Percentiles rank a stretch among this genome's conserved stretches.
These are phyloP conservation scores for Phytophthora sp. DNA, from an alignment of 352 stramenopile genomes.

Conservation along the genomic window DNA sequence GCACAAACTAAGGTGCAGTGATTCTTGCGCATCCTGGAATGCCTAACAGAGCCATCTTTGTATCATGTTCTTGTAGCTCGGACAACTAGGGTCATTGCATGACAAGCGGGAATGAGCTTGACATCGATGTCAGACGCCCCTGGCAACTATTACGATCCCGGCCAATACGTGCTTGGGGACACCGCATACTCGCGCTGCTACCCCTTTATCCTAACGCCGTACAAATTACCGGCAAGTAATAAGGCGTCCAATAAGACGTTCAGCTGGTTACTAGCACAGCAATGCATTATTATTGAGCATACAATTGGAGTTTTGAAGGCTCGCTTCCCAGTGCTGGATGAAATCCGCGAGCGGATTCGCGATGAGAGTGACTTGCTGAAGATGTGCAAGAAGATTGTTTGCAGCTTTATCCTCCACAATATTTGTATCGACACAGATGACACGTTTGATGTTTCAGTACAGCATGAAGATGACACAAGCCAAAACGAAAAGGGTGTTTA, in stretches of 20 bases:
- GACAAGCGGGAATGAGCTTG: slow-evolving; percentile 8
- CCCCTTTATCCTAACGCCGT: slow-evolving; percentile 5
- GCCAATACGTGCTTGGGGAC: not conserved
- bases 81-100: slow-evolving; percentile 7
- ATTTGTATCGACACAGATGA: not conserved
- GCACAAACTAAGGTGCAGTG: too few relatives aligned
- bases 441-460: not conserved
- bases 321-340: not conserved
- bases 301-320: not conserved
- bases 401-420: not conserved
- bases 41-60: too few relatives aligned
- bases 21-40: too few relatives aligned
- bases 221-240: not conserved
- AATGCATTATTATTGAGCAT: slow-evolving; percentile 4
- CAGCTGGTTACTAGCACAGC: slow-evolving; percentile 3
- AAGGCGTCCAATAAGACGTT: not conserved
- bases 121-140: not conserved
- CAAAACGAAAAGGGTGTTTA: too few relatives aligned
- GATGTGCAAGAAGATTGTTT: not conserved
- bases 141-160: not conserved
- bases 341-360: not conserved
- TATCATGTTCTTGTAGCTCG: too few relatives aligned
- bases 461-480: too few relatives aligned
- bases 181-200: slow-evolving; percentile 6
- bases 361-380: not conserved